Percentiles rank a stretch among this genome's conserved stretches.
phyloP scores from a whole-genome alignment of 768 basidiomycete genomes.

The Lentinula sp. region DNA sequence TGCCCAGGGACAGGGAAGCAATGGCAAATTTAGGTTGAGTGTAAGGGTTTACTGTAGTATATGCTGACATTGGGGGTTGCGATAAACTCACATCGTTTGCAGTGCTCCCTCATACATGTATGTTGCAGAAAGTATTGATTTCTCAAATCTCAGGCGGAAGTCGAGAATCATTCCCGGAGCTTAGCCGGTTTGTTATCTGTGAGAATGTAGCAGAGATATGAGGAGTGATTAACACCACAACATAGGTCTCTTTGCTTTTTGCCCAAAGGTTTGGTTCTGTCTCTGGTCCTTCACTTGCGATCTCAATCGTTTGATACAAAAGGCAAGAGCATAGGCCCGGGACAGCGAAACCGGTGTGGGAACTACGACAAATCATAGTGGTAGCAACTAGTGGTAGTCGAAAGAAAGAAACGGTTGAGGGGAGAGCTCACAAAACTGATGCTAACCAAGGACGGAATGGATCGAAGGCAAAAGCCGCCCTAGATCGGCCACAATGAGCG shows the following conservation, averaged over 20 bases:
- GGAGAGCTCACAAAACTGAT: too few species aligned
- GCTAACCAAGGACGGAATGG: too few species aligned
- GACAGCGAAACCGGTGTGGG: not conserved
- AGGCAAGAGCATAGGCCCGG: not conserved
- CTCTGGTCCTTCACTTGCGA: not conserved
- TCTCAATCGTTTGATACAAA: not conserved
- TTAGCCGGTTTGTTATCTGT: not conserved
- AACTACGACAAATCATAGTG: not conserved
- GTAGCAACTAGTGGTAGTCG: too few species aligned
- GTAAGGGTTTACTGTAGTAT: not conserved
- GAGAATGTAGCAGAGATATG: not conserved
- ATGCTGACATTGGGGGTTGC: not conserved
- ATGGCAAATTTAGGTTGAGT: conserved; percentile 15
- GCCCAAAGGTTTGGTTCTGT: not conserved
- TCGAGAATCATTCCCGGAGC: not conserved
- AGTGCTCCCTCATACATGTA: not conserved
- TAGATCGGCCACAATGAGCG: too few species aligned
- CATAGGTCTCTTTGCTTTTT: not conserved
- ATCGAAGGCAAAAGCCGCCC: too few species aligned
- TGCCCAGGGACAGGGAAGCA: conserved; percentile 21
- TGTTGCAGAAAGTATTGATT: not conserved
- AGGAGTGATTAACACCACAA: not conserved
- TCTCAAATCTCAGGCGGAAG: not conserved
- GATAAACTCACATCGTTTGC: not conserved
- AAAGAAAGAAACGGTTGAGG: too few species aligned